These are phyloP conservation scores for Ambispora gerdemannii DNA, from an alignment of 192 early-diverging fungal species.

Conservation along the genomic window DNA sequence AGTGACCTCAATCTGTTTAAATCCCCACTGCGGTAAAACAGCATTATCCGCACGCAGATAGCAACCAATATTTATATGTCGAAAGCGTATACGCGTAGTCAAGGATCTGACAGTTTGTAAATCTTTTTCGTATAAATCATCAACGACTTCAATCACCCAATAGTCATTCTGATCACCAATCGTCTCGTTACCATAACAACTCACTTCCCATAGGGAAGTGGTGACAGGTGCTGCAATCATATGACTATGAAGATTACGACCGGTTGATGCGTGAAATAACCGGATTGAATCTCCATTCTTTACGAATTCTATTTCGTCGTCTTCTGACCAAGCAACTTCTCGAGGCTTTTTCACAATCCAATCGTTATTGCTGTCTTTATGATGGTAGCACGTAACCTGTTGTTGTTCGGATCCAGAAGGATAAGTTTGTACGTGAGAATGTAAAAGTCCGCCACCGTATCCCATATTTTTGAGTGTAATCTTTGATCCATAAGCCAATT, in stretches of 20 bases:
- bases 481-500: constrained; percentile 87
- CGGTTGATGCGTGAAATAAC: constrained; percentile 69
- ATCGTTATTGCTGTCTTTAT: constrained; percentile 92
- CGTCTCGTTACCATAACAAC: constrained; percentile 76
- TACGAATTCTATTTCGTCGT: constrained; percentile 57
- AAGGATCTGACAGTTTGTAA: constrained; percentile 62
- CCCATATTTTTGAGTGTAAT: constrained; percentile 80
- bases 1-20: constrained; percentile 86
- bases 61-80: constrained; percentile 70
- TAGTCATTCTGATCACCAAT: constrained; percentile 83
- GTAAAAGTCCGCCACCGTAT: constrained; percentile 85
- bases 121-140: constrained; percentile 54
- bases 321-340: constrained; percentile 30
- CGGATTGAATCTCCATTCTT: constrained; percentile 80
- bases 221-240: constrained; percentile 71
- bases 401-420: constrained; percentile 91
- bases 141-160: constrained; percentile 84
- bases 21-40: constrained; percentile 95
- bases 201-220: constrained; percentile 79
- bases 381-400: constrained; percentile 92
- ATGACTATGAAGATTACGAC: constrained; percentile 86
- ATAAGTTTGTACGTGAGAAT: constrained; percentile 88
- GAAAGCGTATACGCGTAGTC: constrained; percentile 77
- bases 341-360: constrained; percentile 75
- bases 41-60: constrained; percentile 69